Evolutionary conservation across 148 eudicot species (phyloP), one percentile per base, ranked within the genome.

Genomic region (Nepenthes gracilis): DNA sequence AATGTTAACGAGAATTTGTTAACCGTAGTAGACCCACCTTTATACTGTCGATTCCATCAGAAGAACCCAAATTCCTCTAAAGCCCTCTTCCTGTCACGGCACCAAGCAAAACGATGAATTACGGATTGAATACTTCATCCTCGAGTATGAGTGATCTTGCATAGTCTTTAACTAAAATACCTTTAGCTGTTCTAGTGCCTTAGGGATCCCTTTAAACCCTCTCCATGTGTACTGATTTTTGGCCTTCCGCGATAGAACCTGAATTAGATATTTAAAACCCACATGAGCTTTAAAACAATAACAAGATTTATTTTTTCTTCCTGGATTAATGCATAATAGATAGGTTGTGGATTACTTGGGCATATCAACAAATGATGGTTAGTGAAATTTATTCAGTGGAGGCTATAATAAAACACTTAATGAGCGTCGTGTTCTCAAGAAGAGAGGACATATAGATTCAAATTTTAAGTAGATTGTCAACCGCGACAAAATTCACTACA

Each of bases 221-320:
- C 79, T 88, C 96, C 99, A 93, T n/a, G 83, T 64, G 69, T 89
- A 86, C 61, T 75, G 78, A 67, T 93, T 93, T 68, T 93, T 93
- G 1, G 89, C 96, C 72, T 76, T 86, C 60, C 95, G 79, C 5
- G 89, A 58, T 54, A 93, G 72, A 47, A 93, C 83, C 99, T 89
- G 70, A 64, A 60, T 33, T 13, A 60, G 6, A 36, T 23, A 23
- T 23, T 10, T 13, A 56, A 54, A 62, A 33, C 52, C 55, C 59
- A 11, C 43, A 61, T 43, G 15, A 59, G 54, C 15, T 47, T 11
- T 33, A 32, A 33, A 60, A 14, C 35, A 32, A 35, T n/a, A 62
- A 62, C 23, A 36, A 54, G 56, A 45, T 11, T 37, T 32, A 12
- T 52, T 33, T 23, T 23, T 23, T 23, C 23, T 23, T 23, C 23